Base-by-base conservation (phyloP, 768 basidiomycete species). In the Strobilomyces confusus region DNA sequence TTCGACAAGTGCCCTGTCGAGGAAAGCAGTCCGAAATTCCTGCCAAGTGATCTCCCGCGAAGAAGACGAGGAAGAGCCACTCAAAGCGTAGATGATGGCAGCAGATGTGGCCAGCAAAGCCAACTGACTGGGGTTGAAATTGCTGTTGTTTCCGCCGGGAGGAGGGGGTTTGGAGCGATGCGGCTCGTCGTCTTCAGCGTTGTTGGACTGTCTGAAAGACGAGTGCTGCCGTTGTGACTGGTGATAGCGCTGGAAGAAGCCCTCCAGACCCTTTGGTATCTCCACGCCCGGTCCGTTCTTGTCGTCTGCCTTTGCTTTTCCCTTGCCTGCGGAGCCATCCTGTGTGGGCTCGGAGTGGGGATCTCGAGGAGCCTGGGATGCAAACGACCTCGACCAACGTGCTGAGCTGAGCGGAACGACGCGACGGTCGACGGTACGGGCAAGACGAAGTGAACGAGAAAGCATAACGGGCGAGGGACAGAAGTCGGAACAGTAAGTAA, bases 11-110 rank as follows among this genome's bases (percentile, higher is more conserved):
- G 93, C 95, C 67, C 95, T 94, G 72, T 95, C 89, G 43, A 99
- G 86, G 77, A 99, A 92, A 11, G 93, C 92, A 42, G 92, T 95
- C 48, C 94, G 85, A 77, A 99, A 99, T 72, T 98, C 97, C 73
- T 98, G 95, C 95, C 97, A 99, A 58, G 97, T 99, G 60, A 99
- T 98, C 73, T 99, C 97, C 54, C 89, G 83, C 1, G 87, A 82
- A 23, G 74, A 72, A 0, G 73, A 68, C 5, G 79, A 73, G 0
- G 75, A 69, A 36, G 74, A 75, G 26, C 67, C 65, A 13, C 83
- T 79, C 52, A 81, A 75, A 14, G 80, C 80, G 61, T 86, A 89
- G 14, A 87, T 75, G 61, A 87, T 78, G 63, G 84, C 86, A 20
- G 81, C 80, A 29, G 73, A 67, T 14, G 83, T 77, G 25, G 81